phyloP scores from a whole-genome alignment of 2,329 filamentous ascomycete genomes.

The Cordyceps sp. region DNA sequence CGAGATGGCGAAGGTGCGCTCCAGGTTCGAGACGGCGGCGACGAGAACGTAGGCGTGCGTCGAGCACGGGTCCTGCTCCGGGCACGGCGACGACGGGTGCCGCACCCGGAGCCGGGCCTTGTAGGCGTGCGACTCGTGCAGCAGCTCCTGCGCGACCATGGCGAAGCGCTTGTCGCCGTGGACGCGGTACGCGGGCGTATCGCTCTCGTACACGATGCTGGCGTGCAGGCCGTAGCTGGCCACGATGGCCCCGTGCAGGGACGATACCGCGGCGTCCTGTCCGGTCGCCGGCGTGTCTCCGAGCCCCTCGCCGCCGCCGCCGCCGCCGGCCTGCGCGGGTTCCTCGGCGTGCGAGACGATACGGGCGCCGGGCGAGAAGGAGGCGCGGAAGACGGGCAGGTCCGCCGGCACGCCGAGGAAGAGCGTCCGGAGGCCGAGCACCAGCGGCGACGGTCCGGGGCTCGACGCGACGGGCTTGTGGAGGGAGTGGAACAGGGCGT shows the following conservation, averaged over 20 bases:
- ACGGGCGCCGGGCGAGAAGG: constrained; percentile 40
- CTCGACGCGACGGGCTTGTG: constrained; percentile 38
- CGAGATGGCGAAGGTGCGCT: constrained; percentile 68
- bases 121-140: constrained; percentile 39
- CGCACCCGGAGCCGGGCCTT: constrained; percentile 22
- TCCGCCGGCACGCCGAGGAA: constrained; percentile 35
- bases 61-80: constrained; percentile 15
- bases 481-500: constrained; percentile 45
- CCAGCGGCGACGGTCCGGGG: constrained; percentile 21
- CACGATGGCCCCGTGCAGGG: constrained; percentile 63
- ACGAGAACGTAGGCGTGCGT: constrained; percentile 63
- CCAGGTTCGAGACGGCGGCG: constrained; percentile 64
- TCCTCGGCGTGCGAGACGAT: constrained; percentile 27
- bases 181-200: constrained; percentile 64
- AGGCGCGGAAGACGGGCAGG: constrained; percentile 46
- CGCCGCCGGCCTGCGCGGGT: too few relatives aligned
- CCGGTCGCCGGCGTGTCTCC: constrained; percentile 6
- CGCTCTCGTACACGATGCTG: constrained; percentile 76
- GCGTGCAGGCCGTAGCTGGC: constrained; percentile 85
- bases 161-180: constrained; percentile 66
- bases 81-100: constrained; percentile 1
- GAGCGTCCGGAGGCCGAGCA: constrained; percentile 38
- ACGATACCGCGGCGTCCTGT: constrained; percentile 16
- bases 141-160: constrained; percentile 64
- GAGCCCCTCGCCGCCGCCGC: constrained; percentile 1